Evolutionary conservation across 1,284 basidiomycete species (phyloP).

Genomic region (Vanrija humicola): DNA sequence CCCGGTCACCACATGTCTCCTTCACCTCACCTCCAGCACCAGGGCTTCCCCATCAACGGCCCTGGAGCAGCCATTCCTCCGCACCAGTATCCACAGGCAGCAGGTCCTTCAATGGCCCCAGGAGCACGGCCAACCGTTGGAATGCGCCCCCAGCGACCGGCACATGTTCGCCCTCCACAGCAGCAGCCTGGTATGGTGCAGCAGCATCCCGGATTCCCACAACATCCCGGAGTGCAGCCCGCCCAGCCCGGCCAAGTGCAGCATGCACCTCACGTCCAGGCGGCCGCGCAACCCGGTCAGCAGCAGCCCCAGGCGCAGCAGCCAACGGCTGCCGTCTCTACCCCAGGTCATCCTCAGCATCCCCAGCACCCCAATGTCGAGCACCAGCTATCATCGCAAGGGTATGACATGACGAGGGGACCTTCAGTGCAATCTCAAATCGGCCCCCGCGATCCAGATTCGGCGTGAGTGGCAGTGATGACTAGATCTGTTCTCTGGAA

Average conservation of each 20-base stretch:
- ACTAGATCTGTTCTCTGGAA: neutral
- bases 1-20: constrained; percentile 22
- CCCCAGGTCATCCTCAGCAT: constrained; percentile 11
- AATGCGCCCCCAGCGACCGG: constrained; percentile 16
- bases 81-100: constrained; percentile 20
- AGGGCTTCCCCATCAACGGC: constrained; percentile 30
- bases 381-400: constrained; percentile 16
- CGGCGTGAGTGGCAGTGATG: constrained; percentile 29
- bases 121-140: constrained; percentile 9
- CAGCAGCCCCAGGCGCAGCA: constrained; percentile 18
- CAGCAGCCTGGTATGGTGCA: constrained; percentile 10
- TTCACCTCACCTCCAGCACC: constrained; percentile 41
- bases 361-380: constrained; percentile 17
- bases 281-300: constrained; percentile 12
- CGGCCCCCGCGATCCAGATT: constrained; percentile 28
- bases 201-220: constrained; percentile 12
- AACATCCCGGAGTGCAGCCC: constrained; percentile 15
- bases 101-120: constrained; percentile 8
- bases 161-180: constrained; percentile 7
- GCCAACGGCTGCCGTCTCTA: constrained; percentile 17
- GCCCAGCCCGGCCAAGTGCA: constrained; percentile 20
- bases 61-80: constrained; percentile 23
- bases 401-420: constrained; percentile 36
- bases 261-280: constrained; percentile 16
- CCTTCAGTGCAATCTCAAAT: constrained; percentile 28